A percentile compares a stretch with the other conserved stretches of the same genome.
Conservation (phyloP, 768 basidiomycete species). For the Dioszegia crocea region DNA sequence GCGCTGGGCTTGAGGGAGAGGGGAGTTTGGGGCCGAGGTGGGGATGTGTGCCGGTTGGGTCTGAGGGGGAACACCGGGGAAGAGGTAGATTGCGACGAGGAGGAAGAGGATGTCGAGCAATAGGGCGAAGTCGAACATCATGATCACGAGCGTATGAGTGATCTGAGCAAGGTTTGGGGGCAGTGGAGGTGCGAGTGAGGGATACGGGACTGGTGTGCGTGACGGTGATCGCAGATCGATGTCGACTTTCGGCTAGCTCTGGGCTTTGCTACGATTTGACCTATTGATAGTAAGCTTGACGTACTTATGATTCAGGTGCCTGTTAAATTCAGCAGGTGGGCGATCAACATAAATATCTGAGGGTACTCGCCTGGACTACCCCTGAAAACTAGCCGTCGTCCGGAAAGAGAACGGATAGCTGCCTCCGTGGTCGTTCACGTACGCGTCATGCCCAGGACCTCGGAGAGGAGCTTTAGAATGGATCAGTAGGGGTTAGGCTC, state of each 20-base stretch:
- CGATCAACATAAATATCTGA: too few species aligned
- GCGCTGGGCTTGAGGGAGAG: background rate
- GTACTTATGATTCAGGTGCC: too few species aligned
- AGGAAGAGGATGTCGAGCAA: slow-evolving; percentile 15
- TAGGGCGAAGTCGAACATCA: slow-evolving; percentile 12
- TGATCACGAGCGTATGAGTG: background rate
- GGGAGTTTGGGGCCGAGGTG: background rate
- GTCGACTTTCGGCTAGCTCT: background rate
- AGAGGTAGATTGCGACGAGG: slow-evolving; percentile 13
- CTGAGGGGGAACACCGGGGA: slow-evolving; percentile 1
- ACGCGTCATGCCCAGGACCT: too few species aligned
- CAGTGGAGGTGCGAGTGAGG: too few species aligned
- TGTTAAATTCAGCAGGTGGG: too few species aligned
- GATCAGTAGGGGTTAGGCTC: background rate
- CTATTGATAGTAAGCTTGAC: too few species aligned
- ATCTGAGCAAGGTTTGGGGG: too few species aligned
- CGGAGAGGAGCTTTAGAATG: background rate
- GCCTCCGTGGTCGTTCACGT: too few species aligned
- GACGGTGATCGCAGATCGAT: background rate
- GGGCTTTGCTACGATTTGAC: background rate
- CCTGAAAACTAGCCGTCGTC: too few species aligned
- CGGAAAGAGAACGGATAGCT: too few species aligned
- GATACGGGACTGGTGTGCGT: too few species aligned
- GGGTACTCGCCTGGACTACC: too few species aligned
- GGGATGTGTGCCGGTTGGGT: background rate